A percentile compares a stretch with the other conserved stretches of the same genome.
Evolutionary conservation across 192 early-diverging fungal species (phyloP).

Genomic region (Thamnidium elegans): DNA sequence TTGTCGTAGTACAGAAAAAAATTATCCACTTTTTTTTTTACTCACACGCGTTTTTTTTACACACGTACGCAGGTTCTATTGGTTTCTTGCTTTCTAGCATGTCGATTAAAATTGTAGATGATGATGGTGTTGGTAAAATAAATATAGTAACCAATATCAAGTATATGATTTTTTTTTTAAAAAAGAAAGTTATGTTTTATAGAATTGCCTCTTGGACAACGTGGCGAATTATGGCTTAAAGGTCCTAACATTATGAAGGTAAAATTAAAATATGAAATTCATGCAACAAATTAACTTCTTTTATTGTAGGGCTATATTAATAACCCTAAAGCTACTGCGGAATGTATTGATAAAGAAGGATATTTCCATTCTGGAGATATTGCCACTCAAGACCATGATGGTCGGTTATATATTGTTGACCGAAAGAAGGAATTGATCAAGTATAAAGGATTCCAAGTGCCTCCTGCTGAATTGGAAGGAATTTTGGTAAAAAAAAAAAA

Average conservation of each 20-base stretch:
- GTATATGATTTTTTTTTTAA: too few species aligned
- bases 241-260: slow-evolving; percentile 79
- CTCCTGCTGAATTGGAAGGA: slow-evolving; percentile 86
- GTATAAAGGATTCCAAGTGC: slow-evolving; percentile 77
- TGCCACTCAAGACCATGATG: slow-evolving; percentile 59
- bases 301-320: slow-evolving; percentile 66
- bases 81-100: slow-evolving; percentile 72
- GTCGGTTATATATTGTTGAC: slow-evolving; percentile 57
- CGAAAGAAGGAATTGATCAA: slow-evolving; percentile 87
- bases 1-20: too few species aligned
- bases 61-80: slow-evolving; percentile 37
- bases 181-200: not conserved
- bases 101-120: slow-evolving; percentile 72
- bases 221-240: slow-evolving; percentile 80
- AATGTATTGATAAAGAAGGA: slow-evolving; percentile 68
- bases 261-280: not conserved
- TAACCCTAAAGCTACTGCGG: slow-evolving; percentile 68
- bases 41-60: too few species aligned
- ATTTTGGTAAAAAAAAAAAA: slow-evolving; percentile 15
- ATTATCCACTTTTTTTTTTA: too few species aligned
- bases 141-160: too few species aligned
- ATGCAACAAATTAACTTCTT: not conserved
- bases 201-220: slow-evolving; percentile 51
- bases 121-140: slow-evolving; percentile 52
- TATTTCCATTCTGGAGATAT: slow-evolving; percentile 87